phyloP scores from a whole-genome alignment of 805 yeast genomes.

The Candida khao-thaluensis region DNA sequence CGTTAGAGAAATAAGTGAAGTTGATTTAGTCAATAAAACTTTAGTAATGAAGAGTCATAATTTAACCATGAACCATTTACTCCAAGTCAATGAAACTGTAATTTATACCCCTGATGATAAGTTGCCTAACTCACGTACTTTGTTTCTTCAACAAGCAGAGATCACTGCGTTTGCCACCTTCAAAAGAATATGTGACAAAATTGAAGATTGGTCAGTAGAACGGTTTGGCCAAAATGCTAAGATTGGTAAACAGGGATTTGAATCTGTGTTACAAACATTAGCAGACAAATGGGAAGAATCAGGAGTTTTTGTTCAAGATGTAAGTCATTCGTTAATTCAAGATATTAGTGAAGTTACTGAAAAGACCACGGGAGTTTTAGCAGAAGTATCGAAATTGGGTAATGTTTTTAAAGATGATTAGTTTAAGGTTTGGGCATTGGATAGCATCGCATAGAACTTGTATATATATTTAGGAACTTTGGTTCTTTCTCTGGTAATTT shows the following conservation, averaged over 20 bases:
- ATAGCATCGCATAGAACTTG: constrained; percentile 4
- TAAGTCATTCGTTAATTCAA: constrained; percentile 24
- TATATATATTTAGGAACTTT: too few relatives aligned
- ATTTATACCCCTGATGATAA: constrained; percentile 66
- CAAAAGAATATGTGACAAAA: constrained; percentile 66
- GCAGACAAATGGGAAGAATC: constrained; percentile 44
- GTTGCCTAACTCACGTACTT: constrained; percentile 52
- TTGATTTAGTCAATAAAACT: constrained; percentile 63
- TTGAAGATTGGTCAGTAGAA: constrained; percentile 91
- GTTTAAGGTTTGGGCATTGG: constrained; percentile 4
- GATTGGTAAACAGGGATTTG: constrained; percentile 83
- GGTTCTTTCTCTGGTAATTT: too few relatives aligned
- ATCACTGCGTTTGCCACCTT: constrained; percentile 82
- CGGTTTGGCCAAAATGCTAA: constrained; percentile 85
- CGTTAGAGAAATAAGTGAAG: constrained; percentile 86
- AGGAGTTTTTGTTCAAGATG: constrained; percentile 36
- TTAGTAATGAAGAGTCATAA: constrained; percentile 83
- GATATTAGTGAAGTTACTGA: constrained; percentile 20
- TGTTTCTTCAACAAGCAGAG: constrained; percentile 79
- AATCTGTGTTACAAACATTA: constrained; percentile 61
- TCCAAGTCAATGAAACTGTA: constrained; percentile 87
- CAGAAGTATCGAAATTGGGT: constrained; percentile 16
- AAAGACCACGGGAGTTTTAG: constrained; percentile 12
- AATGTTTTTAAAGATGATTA: constrained; percentile 9
- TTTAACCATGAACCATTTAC: constrained; percentile 71